These are phyloP conservation scores for Hyaloscypha bicolor DNA, from an alignment of 495 filamentous ascomycete genomes.

Conservation along the genomic window DNA sequence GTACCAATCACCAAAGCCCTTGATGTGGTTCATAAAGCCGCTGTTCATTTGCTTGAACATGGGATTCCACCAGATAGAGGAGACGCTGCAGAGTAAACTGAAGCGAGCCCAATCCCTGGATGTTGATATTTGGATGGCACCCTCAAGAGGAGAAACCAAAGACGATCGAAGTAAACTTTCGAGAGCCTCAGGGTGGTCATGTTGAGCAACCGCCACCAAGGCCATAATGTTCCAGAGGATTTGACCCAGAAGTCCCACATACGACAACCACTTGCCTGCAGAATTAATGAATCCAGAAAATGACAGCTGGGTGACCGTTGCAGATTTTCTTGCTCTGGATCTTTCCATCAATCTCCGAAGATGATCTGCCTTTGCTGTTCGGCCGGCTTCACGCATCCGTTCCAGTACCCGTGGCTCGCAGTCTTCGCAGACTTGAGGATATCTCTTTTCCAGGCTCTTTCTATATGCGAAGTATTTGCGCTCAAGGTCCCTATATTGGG, in stretches of 20 bases:
- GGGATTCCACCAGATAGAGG: slow-evolving; percentile 79
- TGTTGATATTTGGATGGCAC: slow-evolving; percentile 3
- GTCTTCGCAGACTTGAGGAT: slow-evolving; percentile 79
- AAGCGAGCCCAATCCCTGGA: slow-evolving; percentile 23
- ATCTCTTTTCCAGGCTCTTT: slow-evolving; percentile 67
- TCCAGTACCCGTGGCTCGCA: slow-evolving; percentile 69
- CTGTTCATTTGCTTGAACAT: slow-evolving; percentile 64
- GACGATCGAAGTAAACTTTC: background rate
- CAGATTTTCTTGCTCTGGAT: slow-evolving; percentile 47
- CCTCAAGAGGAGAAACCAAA: background rate
- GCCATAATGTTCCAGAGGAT: slow-evolving; percentile 51
- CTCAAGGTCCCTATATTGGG: slow-evolving; percentile 59
- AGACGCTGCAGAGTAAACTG: slow-evolving; percentile 54
- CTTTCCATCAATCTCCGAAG: slow-evolving; percentile 71
- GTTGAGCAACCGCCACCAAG: slow-evolving; percentile 24
- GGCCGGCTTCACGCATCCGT: slow-evolving; percentile 66
- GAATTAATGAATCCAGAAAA: slow-evolving; percentile 43
- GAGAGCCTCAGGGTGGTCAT: background rate
- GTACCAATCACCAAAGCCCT: slow-evolving; percentile 69
- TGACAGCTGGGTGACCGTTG: slow-evolving; percentile 44
- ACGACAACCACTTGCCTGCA: slow-evolving; percentile 50
- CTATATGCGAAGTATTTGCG: slow-evolving; percentile 61
- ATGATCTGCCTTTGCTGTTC: slow-evolving; percentile 79
- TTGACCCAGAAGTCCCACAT: slow-evolving; percentile 56
- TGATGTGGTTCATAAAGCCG: slow-evolving; percentile 63